These are phyloP conservation scores for Pseudogymnoascus pannorum DNA, from an alignment of 2,329 filamentous ascomycete species.

Conservation along the genomic window DNA sequence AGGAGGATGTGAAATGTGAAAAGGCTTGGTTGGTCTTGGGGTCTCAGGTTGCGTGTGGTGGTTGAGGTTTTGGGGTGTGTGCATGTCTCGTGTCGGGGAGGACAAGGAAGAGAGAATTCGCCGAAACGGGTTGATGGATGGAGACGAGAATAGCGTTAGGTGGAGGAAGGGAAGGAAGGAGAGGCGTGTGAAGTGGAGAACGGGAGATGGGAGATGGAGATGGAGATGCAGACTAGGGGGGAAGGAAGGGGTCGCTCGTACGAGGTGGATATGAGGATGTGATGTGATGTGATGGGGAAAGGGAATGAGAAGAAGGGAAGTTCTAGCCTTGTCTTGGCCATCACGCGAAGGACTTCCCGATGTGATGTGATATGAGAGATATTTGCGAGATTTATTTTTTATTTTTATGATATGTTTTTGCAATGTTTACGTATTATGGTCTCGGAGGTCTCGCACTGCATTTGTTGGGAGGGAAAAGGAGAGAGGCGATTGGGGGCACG, in stretches of 20 bases:
- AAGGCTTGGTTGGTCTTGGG: slow-evolving; percentile 2
- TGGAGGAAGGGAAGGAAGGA: background rate
- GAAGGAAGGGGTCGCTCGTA: background rate
- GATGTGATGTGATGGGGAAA: no score
- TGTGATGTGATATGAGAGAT: background rate
- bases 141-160: background rate
- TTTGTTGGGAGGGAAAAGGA: background rate
- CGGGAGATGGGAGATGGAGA: background rate
- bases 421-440: background rate
- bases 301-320: no score
- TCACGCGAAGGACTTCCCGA: background rate
- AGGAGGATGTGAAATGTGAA: background rate
- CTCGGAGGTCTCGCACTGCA: background rate
- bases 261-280: no score
- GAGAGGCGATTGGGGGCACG: background rate
- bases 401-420: background rate
- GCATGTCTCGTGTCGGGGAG: background rate
- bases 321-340: background rate
- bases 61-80: background rate
- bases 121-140: background rate
- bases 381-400: background rate
- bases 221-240: no score
- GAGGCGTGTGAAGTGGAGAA: background rate
- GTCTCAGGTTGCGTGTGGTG: background rate
- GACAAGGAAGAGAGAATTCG: background rate